These are phyloP conservation scores for Allomyces macrogynus DNA, from an alignment of 192 early-diverging fungal species.

Conservation along the genomic window DNA sequence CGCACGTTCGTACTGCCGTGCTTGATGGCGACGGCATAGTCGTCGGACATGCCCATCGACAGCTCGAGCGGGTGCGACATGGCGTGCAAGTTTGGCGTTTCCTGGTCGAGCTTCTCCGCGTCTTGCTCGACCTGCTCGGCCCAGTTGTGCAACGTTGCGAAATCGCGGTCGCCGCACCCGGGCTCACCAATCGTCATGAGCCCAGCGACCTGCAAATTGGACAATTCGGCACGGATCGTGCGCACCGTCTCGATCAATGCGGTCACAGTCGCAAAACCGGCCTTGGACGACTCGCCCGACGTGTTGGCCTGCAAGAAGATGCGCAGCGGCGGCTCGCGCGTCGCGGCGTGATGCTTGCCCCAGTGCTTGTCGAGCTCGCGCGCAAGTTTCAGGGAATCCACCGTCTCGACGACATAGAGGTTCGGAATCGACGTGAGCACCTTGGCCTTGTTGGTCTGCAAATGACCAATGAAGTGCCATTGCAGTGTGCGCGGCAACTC, in stretches of 20 bases:
- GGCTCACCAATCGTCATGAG: slow-evolving; percentile 1
- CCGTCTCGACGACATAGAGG: slow-evolving; percentile 79
- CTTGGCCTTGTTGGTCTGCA: slow-evolving; percentile 98
- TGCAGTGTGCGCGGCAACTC: slow-evolving; percentile 66
- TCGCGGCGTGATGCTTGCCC: slow-evolving; percentile 7
- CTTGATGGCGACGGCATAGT: slow-evolving; percentile 66
- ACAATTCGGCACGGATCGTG: neutral
- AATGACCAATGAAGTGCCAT: slow-evolving; percentile 92
- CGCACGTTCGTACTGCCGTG: slow-evolving; percentile 80
- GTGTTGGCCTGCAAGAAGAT: slow-evolving; percentile 94
- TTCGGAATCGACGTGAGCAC: slow-evolving; percentile 56
- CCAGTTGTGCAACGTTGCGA: neutral
- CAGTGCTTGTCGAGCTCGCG: slow-evolving; percentile 60
- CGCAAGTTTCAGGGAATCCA: slow-evolving; percentile 70
- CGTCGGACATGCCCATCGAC: slow-evolving; percentile 97
- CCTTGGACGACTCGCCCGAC: slow-evolving; percentile 59
- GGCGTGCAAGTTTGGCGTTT: slow-evolving; percentile 8
- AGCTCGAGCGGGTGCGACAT: slow-evolving; percentile 37
- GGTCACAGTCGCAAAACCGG: neutral
- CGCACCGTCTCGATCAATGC: neutral
- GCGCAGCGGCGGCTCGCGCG: slow-evolving; percentile 29
- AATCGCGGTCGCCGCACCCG: neutral
- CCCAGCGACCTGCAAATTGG: neutral
- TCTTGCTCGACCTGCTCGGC: neutral
- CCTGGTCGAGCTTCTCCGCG: slow-evolving; percentile 9